A percentile compares a stretch with the other conserved stretches of the same genome.
Conservation (phyloP, 169 alveolate species). For the Eimeria brunetti region DNA sequence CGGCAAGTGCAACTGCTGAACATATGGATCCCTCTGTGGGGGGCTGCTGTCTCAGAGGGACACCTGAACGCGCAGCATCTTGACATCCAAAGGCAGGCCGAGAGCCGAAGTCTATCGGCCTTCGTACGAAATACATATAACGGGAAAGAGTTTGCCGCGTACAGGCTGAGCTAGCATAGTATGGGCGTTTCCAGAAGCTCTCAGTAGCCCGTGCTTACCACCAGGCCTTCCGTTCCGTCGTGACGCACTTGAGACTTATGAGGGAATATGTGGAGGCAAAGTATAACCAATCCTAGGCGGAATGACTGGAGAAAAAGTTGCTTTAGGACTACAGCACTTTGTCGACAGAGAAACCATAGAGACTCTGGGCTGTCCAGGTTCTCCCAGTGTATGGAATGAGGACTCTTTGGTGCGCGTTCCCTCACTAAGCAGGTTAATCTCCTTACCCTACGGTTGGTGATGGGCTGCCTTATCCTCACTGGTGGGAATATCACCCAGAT, state of each 20-base stretch:
- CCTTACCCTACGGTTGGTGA: background rate
- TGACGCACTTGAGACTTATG: background rate
- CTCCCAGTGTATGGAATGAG: background rate
- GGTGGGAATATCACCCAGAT: background rate
- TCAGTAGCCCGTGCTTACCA: background rate
- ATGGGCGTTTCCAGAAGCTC: background rate
- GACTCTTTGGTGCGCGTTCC: background rate
- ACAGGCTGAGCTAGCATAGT: background rate
- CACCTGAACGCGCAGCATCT: background rate
- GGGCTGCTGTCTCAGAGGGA: background rate
- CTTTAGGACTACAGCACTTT: background rate
- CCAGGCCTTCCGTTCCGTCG: background rate
- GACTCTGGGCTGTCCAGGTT: background rate
- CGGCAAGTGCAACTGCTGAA: background rate
- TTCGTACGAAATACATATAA: background rate
- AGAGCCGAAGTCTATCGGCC: background rate
- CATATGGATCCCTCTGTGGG: background rate
- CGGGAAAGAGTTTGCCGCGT: background rate
- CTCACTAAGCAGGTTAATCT: background rate
- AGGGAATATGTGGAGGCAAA: background rate
- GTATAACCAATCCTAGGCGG: background rate
- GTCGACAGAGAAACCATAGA: background rate
- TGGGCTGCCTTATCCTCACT: background rate
- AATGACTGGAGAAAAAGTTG: background rate
- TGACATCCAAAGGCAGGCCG: background rate